Base-by-base conservation (phyloP, 805 yeast genomes). In the Schizosaccharomyces japonicus region DNA sequence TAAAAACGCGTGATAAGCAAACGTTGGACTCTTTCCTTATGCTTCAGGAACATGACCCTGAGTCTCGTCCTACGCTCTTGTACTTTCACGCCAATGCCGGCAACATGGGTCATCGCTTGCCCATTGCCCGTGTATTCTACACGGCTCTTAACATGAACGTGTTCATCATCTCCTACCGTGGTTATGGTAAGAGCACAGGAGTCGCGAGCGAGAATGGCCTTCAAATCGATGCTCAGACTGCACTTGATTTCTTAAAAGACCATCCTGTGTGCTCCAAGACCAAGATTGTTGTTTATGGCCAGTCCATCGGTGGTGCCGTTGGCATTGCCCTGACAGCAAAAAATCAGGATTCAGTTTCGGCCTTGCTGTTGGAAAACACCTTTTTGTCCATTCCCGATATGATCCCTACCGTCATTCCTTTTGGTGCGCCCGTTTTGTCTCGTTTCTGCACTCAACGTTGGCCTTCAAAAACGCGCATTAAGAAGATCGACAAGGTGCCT, bases 301-400 rank as follows among this genome's bases (percentile, higher is more conserved):
- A 95, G 46, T 81, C 94, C 7, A 64, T 87, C 10, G 98, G 98
- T 31, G 96, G 96, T 2, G 98, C 96, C 0, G 94, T 81, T 31
- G 83, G 92, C 5, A 71, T 84, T 17, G 80, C 83, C 61, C 70
- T 83, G 48, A 84, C 90, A 0, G 67, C 82, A 1, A 51, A 55
- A 11, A 51, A 58, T 2, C 68, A 67, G 21, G 71, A 68, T 55
- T 65, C 66, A 28, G 64, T 82, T 11, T 67, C 68, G 48, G 94
- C 78, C 1, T 54, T 85, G 7, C 69, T 90, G 1, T 60, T 87
- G 31, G 98, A 87, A 56, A 87, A 87, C 60, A 83, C 96, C 0
- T 87, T 87, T 52, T 62, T 82, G 47, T 73, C 78, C 48, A 71
- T 87, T 15, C 70, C 77, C 5, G 77, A 81, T 53, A 72, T 79